Base-by-base conservation (phyloP, 1,139 yeast genomes). In the Wickerhamiella infanticola region DNA sequence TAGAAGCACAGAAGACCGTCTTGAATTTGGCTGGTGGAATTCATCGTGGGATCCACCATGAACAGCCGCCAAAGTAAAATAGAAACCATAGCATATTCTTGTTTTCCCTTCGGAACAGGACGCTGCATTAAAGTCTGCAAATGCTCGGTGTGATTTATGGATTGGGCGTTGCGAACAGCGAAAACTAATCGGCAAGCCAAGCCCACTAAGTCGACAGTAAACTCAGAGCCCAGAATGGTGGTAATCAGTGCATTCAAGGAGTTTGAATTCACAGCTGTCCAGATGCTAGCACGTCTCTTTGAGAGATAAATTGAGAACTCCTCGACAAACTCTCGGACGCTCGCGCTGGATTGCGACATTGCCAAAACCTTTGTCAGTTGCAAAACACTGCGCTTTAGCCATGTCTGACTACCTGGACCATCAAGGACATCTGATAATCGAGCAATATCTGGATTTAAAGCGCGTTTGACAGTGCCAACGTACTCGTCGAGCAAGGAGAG, bases 1-100 rank as follows among this genome's bases (percentile, higher is more conserved):
- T 82, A 85, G 46, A 73, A 66, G 3, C 58, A 55, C 9, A 81
- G 55, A 1, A 82, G 46, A 41, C 65, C 69, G 26, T 69, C 70
- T 57, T 77, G 74, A 23, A 78, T 58, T 0, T 64, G 56, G 9
- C 54, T 51, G 4, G 67, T 75, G 0, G 85, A 68, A 48, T 74
- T 73, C 39, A 67, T 66, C 0, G 66, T 54, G 3, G 67, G 61
- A 54, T 81, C 75, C 46, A 70, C 59, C 37, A 44, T 39, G 47
- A 53, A 60, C 25, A 62, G 51, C 31, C 53, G 55, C 53, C 58
- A 59, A 3, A 62, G 29, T 18, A 36, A 25, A 29, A 29, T 29
- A 11, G 9, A 29, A 29, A 29, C 35, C 39, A 40, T 33, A 27
- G n/a, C 45, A 38, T 26, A 9, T 2, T 39, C 42, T 13, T n/a